These are phyloP conservation scores for Fusarium dlaminii DNA, from an alignment of 2,329 filamentous ascomycete species.

Conservation along the genomic window DNA sequence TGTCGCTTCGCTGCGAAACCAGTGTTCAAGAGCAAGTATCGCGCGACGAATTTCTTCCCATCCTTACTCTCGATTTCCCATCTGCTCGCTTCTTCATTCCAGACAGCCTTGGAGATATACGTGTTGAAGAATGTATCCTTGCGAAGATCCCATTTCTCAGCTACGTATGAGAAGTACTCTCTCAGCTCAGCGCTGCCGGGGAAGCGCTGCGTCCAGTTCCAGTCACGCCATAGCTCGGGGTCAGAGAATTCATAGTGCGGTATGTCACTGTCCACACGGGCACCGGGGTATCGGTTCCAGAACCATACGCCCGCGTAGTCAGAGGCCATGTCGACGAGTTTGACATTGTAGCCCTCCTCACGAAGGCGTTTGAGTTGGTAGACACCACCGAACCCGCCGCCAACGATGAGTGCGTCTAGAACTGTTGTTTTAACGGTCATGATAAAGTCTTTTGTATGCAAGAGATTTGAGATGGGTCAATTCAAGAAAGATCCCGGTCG, in stretches of 20 bases:
- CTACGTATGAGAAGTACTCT: not conserved
- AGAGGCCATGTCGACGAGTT: not conserved
- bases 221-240: not conserved
- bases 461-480: not conserved
- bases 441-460: accelerated
- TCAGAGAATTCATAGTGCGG: not conserved
- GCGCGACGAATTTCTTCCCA: not conserved
- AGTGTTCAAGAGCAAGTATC: not conserved
- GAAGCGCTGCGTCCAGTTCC: not conserved
- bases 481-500: not conserved
- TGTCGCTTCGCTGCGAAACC: not conserved
- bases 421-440: not conserved
- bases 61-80: not conserved
- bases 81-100: not conserved
- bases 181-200: not conserved
- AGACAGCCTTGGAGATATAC: slow-evolving; percentile 49
- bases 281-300: not conserved
- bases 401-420: not conserved
- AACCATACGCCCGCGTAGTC: not conserved
- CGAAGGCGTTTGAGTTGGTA: not conserved
- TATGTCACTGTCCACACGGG: not conserved
- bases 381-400: not conserved
- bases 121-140: slow-evolving; percentile 37
- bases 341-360: not conserved
- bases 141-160: slow-evolving; percentile 2